Percentiles rank a stretch among this genome's conserved stretches.
Evolutionary conservation across 495 filamentous ascomycete species (phyloP).

Genomic region (Rhizodiscina lignyota): DNA sequence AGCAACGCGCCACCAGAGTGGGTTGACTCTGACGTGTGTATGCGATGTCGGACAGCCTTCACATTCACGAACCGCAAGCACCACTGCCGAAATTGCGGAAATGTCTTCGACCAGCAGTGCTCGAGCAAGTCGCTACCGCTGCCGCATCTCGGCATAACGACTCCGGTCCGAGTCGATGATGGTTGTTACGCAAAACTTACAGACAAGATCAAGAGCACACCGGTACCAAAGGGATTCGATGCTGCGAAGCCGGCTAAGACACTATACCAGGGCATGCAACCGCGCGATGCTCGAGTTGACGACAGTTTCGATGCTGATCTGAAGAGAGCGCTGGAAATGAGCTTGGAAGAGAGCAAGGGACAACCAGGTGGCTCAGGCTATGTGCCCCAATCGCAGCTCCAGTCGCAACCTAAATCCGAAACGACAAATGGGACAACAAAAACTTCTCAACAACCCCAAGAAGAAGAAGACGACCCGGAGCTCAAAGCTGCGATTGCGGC

Average conservation of each 20-base stretch:
- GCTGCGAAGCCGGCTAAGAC: slow-evolving; percentile 32
- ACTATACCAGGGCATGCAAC: slow-evolving; percentile 55
- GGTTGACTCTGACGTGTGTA: slow-evolving; percentile 95
- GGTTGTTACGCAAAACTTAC: slow-evolving; percentile 84
- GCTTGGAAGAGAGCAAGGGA: slow-evolving; percentile 75
- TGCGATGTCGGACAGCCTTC: slow-evolving; percentile 89
- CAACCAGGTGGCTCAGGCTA: slow-evolving; percentile 35
- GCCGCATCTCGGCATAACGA: slow-evolving; percentile 81
- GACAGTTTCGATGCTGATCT: slow-evolving; percentile 92
- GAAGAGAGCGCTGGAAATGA: slow-evolving; percentile 87
- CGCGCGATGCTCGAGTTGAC: slow-evolving; percentile 65
- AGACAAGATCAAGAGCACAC: slow-evolving; percentile 40
- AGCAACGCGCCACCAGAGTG: slow-evolving; percentile 94
- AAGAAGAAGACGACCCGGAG: slow-evolving; percentile 80
- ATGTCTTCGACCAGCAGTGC: slow-evolving; percentile 87
- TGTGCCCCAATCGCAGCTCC: slow-evolving; percentile 40
- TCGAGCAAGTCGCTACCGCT: slow-evolving; percentile 78
- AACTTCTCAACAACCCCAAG: slow-evolving; percentile 17
- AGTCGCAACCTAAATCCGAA: slow-evolving; percentile 22
- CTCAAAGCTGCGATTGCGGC: slow-evolving; percentile 92
- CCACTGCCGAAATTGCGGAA: slow-evolving; percentile 94
- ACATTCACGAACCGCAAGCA: slow-evolving; percentile 97
- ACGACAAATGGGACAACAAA: slow-evolving; percentile 26
- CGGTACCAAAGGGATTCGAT: slow-evolving; percentile 21
- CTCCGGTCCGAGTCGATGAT: slow-evolving; percentile 91